Base-by-base conservation (phyloP, 345 rosid genomes). In the Erucastrum elatum region DNA sequence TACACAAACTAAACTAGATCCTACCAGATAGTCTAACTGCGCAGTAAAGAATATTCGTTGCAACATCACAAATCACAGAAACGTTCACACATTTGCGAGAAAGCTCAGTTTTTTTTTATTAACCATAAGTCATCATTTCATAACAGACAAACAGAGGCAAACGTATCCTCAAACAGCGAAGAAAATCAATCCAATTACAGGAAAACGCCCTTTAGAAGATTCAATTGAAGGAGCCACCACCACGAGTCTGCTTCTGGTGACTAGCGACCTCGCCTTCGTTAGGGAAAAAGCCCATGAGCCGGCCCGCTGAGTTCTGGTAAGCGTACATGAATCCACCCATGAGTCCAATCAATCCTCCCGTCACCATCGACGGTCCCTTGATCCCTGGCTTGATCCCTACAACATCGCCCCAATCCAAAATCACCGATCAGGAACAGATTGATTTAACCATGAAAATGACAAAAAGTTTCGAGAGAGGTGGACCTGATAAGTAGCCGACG, bases 311-410 rank as follows among this genome's bases (percentile, higher is more conserved):
- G 88, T 95, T 95, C 83, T 95, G 99, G 84, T 95, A 95, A 0
- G 99, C 99, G 61, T 95, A 95, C 99, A 95, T 95, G 86, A 95
- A 95, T 60, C 99, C 99, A 5, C 99, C 99, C 99, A 95, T 87
- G 51, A 93, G 75, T 10, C 99, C 99, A 21, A 95, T 95, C 84
- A 95, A 25, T 8, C 99, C 99, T 35, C 99, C 99, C 0, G 99
- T 95, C 70, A 95, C 98, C 99, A 95, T 93, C 27, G 98, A 95
- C 0, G 98, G 98, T 10, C 99, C 99, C 49, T 73, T 91, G 1
- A 95, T 70, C 21, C 96, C 98, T 0, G 99, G 97, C 87, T 87
- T 91, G 26, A 93, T 91, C 77, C 98, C 99, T 95, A 65, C 1
- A 11, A 74, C 37, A 46, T 66, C 60, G 33, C 21, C 77, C 6